Base-by-base conservation (phyloP, 2,329 filamentous ascomycete species). In the Claviceps quebecensis region DNA sequence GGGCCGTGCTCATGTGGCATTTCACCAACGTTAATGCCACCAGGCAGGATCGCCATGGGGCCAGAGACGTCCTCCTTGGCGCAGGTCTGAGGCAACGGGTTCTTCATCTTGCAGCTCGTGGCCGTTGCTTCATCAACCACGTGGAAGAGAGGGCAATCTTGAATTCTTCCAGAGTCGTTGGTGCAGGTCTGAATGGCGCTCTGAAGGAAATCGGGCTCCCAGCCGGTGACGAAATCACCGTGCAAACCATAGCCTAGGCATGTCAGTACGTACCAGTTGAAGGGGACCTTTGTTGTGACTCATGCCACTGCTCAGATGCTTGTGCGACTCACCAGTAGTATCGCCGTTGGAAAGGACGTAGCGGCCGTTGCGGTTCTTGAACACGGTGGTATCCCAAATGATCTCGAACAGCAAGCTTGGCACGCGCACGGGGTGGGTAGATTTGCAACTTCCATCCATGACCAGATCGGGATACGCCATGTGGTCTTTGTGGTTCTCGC, bases 281-380 rank as follows among this genome's bases (percentile, higher is more conserved):
- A 22, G 16, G 19, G n/a, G 16, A 14, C 5, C 26, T 17, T 14
- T 22, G 16, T 34, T 23, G 17, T 34, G 9, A 34, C 29, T 34
- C 29, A 40, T 39, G 7, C 36, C 8, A 36, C 22, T 37, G 11
- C 7, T 14, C 17, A 2, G 2, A 38, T 40, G 13, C 13, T 23
- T 11, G n/a, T 50, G 7, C 16, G 3, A 63, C 73, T 61, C 71
- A 78, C 84, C 84, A 59, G 83, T 83, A 26, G 78, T 74, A 60
- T 96, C 89, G 55, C 87, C 87, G 59, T 89, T 89, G 47, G 87
- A 72, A 48, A 94, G 68, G 48, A 89, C 73, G 61, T 94, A 95
- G 56, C 80, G 67, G 49, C 88, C 87, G 7, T 75, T 68, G 22
- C 76, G 67, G 52, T 75, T 76, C 29, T 68, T 69, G 66, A 86